A percentile compares a stretch with the other conserved stretches of the same genome.
Evolutionary conservation across 1,139 yeast genomes (phyloP).

Genomic region (Scheffersomyces cryptocercus): DNA sequence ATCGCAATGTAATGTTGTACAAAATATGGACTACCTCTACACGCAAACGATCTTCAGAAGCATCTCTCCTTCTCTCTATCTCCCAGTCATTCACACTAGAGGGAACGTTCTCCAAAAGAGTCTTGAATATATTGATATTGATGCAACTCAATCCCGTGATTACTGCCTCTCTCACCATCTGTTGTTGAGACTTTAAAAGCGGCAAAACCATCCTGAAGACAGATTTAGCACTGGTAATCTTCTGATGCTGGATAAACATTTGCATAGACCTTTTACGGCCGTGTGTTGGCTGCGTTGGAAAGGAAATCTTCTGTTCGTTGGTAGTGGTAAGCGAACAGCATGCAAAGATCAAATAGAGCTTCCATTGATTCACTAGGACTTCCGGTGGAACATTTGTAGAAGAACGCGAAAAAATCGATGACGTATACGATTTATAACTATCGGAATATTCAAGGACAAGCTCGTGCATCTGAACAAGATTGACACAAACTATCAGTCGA

Average conservation of each 20-base stretch:
- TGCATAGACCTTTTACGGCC: conserved; percentile 75
- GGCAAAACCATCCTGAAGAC: conserved; percentile 89
- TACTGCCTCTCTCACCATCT: conserved; percentile 78
- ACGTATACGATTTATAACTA: conserved; percentile 42
- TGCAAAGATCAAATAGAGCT: conserved; percentile 83
- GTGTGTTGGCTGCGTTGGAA: conserved; percentile 62
- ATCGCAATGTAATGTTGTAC: conserved; percentile 67
- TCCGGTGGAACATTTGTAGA: conserved; percentile 56
- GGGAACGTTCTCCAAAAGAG: conserved; percentile 78
- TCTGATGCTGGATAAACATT: conserved; percentile 82
- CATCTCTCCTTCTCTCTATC: conserved; percentile 34
- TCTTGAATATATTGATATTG: conserved; percentile 83
- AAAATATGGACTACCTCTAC: conserved; percentile 80
- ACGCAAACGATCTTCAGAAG: conserved; percentile 53
- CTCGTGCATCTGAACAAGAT: conserved; percentile 89
- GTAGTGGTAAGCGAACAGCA: conserved; percentile 91
- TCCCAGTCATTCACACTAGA: conserved; percentile 64
- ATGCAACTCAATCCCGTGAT: conserved; percentile 86
- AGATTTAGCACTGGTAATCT: conserved; percentile 89
- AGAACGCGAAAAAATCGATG: conserved; percentile 38
- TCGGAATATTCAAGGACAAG: conserved; percentile 66
- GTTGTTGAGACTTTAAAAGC: conserved; percentile 68
- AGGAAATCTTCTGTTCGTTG: conserved; percentile 72
- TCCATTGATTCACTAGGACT: conserved; percentile 82
- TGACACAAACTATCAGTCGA: conserved; percentile 86